Conservation (phyloP, 495 filamentous ascomycete genomes). For the Penicillium flavigenum region DNA sequence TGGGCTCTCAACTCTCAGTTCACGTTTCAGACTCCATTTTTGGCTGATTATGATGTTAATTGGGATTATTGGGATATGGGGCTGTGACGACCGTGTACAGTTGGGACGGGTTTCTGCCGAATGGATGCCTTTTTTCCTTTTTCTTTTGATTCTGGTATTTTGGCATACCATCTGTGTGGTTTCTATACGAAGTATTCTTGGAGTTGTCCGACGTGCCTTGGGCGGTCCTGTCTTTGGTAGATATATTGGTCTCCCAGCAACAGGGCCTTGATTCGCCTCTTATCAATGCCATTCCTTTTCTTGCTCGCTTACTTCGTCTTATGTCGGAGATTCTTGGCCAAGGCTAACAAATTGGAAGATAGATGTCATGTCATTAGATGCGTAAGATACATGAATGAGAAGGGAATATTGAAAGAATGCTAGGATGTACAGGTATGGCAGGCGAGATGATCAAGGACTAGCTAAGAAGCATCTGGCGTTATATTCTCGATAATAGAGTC, state of each 20-base stretch:
- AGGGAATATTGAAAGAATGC: neutral
- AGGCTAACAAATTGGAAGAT: neutral
- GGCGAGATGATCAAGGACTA: neutral
- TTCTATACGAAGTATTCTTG: neutral
- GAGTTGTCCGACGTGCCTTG: neutral
- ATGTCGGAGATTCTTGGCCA: neutral
- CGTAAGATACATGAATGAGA: neutral
- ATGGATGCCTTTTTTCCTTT: neutral
- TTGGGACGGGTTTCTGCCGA: neutral
- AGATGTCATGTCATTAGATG: neutral
- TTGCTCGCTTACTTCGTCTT: neutral
- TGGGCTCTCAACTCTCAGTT: conserved; percentile 18
- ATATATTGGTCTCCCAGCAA: neutral
- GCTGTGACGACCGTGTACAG: neutral
- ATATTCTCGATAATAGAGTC: neutral
- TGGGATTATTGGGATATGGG: conserved; percentile 8
- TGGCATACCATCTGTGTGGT: neutral
- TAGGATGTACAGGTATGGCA: neutral
- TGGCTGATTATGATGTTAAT: conserved; percentile 12
- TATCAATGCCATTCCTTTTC: neutral
- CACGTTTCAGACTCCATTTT: conserved; percentile 12
- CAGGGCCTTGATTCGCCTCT: neutral
- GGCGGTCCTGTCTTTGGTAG: neutral
- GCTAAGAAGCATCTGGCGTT: neutral
- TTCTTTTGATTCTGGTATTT: neutral